A percentile compares a stretch with the other conserved stretches of the same genome.
These are phyloP conservation scores for Linnemannia zychae DNA, from an alignment of 192 early-diverging fungal species.

Conservation along the genomic window DNA sequence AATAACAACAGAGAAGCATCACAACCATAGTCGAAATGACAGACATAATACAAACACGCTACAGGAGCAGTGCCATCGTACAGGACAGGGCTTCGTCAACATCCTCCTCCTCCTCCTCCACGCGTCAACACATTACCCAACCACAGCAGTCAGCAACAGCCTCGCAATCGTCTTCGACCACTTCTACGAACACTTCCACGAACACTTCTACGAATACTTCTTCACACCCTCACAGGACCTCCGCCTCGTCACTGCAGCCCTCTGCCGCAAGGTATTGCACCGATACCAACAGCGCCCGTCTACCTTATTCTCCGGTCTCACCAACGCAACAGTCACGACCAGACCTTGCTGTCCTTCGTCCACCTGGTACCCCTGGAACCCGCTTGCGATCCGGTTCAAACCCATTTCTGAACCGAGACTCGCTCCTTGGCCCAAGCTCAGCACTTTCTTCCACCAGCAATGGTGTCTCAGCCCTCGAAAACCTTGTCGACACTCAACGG, in stretches of 20 bases:
- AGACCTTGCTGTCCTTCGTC: background rate
- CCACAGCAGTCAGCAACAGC: background rate
- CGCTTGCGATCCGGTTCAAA: conserved; percentile 43
- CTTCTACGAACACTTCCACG: background rate
- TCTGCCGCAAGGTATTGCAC: conserved; percentile 1
- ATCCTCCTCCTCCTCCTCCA: conserved; percentile 11
- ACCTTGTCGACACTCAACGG: conserved; percentile 7
- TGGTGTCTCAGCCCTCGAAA: conserved; percentile 19
- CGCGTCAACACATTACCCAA: background rate
- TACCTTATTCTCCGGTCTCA: conserved; percentile 11
- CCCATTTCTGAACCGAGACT: conserved; percentile 17
- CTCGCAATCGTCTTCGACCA: background rate
- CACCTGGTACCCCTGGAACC: background rate
- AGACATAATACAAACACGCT: conserved; percentile 30
- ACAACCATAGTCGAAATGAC: background rate
- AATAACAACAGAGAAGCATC: background rate
- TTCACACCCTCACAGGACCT: background rate
- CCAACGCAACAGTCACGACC: conserved; percentile 33
- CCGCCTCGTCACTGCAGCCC: background rate
- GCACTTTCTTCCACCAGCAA: background rate
- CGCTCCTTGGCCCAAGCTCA: background rate
- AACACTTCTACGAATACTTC: background rate
- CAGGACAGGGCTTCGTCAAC: background rate
- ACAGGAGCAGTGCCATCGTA: conserved; percentile 36
- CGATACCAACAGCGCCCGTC: background rate